Evolutionary conservation across 78 protist species (phyloP), one percentile per base, ranked within the genome.

Genomic region (Isochrysis galbana): DNA sequence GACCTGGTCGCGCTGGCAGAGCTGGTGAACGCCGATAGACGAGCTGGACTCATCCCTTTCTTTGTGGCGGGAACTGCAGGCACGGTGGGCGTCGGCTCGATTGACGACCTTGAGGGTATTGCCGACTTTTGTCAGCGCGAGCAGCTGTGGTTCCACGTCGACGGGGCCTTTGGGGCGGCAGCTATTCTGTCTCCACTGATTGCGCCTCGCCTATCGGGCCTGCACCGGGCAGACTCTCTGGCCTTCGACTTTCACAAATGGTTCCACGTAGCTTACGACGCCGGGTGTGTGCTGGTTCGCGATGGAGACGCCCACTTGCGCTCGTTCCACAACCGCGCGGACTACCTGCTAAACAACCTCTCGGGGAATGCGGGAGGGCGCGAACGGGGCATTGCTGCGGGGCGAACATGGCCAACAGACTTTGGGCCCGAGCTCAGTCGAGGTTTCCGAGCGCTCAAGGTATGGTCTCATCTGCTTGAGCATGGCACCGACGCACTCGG

Each of bases 161-260:
- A 89, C 45, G 91, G 87, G 23, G 91, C 91, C 36, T 89, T 42
- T 48, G 91, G 91, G 17, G 91, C 61, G 25, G 34, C 25, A 22
- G 36, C 54, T 11, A 19, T 42, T 23, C 78, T 89, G 25, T 32
- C 36, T 7, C 44, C 2, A 23, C 25, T 5, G 36, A 72, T 17
- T 11, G 10, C 23, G 51, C 38, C 46, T 26, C 54, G 3, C 39
- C 42, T 89, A 51, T 5, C 19, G 36, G 78, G 82, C 39, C n/a
- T 89, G 91, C 17, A 4, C 0, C 87, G 47, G 34, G 91, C 91
- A 46, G 7, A 14, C 5, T 89, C 91, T 34, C 36, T 89, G 36
- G 69, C 51, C 29, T 25, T 89, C 7, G 91, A 89, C 14, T 39
- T 42, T 72, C 91, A 89, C 91, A 89, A 89, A 14, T 36, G 91